Evolutionary conservation across 768 basidiomycete genomes (phyloP).

Genomic region (Boletus tomentosulus): DNA sequence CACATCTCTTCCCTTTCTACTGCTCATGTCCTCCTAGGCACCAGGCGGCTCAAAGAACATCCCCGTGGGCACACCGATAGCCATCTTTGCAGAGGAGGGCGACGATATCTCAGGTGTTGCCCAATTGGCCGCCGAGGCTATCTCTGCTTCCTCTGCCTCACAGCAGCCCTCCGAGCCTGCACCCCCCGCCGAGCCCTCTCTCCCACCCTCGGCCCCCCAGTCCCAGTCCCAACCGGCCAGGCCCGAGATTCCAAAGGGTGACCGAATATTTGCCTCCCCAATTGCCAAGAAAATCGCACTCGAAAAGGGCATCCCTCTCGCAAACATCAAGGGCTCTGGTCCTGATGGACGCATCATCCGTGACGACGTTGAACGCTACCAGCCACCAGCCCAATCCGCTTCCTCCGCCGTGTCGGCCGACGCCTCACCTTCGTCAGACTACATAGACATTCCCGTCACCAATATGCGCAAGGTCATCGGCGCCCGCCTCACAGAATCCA

Average conservation of each 20-base stretch:
- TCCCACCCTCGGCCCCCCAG: slow-evolving; percentile 33
- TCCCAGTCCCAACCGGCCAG: slow-evolving; percentile 41
- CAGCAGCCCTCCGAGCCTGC: slow-evolving; percentile 41
- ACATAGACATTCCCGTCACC: slow-evolving; percentile 83
- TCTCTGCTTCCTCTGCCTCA: slow-evolving; percentile 36
- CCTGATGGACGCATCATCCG: slow-evolving; percentile 93
- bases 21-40: slow-evolving; percentile 42
- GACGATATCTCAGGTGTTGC: slow-evolving; percentile 86
- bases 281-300: slow-evolving; percentile 96
- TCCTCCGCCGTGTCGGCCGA: slow-evolving; percentile 39
- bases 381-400: slow-evolving; percentile 45
- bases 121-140: slow-evolving; percentile 63
- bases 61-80: slow-evolving; percentile 83
- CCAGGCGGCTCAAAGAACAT: slow-evolving; percentile 85
- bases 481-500: slow-evolving; percentile 83
- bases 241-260: slow-evolving; percentile 57
- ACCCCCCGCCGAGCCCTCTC: slow-evolving; percentile 31
- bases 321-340: slow-evolving; percentile 88
- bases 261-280: slow-evolving; percentile 91
- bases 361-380: slow-evolving; percentile 91
- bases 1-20: background rate
- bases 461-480: slow-evolving; percentile 97
- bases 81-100: slow-evolving; percentile 90
- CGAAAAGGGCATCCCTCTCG: slow-evolving; percentile 87
- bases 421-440: slow-evolving; percentile 60